Evolutionary conservation across 176 grass and related monocot genomes (phyloP), one percentile per base, ranked within the genome.

Genomic region (Bromus sterilis): DNA sequence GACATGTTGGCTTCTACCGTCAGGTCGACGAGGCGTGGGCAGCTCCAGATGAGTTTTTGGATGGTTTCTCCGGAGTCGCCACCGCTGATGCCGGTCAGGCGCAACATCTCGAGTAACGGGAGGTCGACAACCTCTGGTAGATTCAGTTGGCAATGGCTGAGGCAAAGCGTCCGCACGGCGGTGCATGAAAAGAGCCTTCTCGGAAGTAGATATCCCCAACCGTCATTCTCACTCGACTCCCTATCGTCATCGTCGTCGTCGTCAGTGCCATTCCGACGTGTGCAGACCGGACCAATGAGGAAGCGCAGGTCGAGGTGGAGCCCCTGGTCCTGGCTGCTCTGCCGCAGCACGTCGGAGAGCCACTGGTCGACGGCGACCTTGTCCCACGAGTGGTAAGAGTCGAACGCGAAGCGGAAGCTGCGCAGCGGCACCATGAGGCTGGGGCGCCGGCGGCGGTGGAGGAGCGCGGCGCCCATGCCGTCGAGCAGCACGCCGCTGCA

Each of bases 221-320:
- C 21, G 4, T n/a, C 1, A 18, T 18, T 18, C 29, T 10, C 8
- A 18, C 2, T 55, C 15, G 15, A 8, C 8, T 33, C 60, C 14
- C 26, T 6, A 3, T 30, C 25, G n/a, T 57, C 3, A 4, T 3
- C 62, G 1, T 9, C 7, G 0, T 66, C 8, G 1, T 13, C 24
- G 56, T 11, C 24, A 14, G 9, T 9, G 4, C 13, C 25, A 1
- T 1, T 25, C 3, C 1, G 0, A 1, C 23, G 9, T 4, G 11
- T 25, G 20, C 64, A 67, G 20, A 67, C 12, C 4, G 34, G 16
- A 34, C 20, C 33, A 9, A 67, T 37, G 20, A 4, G 34, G 34
- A 67, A 48, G 43, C 77, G 43, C 42, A 80, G 42, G 43, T 53
- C 62, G 7, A 80, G 30, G 61, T 25, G 70, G 70, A 74, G 70